Evolutionary conservation across 805 yeast species (phyloP).

Genomic region (Sungouiella blattae): DNA sequence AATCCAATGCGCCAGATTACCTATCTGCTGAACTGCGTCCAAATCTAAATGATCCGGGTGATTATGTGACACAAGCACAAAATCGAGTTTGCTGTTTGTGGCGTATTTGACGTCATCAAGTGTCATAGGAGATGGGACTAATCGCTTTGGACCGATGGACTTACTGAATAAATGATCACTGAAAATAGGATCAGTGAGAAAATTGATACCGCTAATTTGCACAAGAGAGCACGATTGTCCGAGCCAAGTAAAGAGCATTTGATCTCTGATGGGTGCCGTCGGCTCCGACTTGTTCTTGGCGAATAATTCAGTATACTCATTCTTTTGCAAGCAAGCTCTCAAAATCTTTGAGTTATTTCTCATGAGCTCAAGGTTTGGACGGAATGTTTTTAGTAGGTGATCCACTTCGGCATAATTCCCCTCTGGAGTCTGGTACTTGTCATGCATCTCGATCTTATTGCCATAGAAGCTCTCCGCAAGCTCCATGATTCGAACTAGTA

Average conservation of each 20-base stretch:
- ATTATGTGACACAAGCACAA: conserved; percentile 82
- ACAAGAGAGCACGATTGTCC: conserved; percentile 87
- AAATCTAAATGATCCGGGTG: conserved; percentile 93
- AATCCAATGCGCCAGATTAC: conserved; percentile 70
- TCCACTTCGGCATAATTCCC: conserved; percentile 43
- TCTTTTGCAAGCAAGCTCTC: conserved; percentile 21
- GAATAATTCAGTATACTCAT: conserved; percentile 2
- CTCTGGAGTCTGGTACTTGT: conserved; percentile 27
- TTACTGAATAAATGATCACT: conserved; percentile 59
- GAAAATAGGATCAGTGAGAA: conserved; percentile 85
- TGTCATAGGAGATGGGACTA: conserved; percentile 71
- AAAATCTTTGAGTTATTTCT: conserved; percentile 31
- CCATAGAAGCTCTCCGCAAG: conserved; percentile 55
- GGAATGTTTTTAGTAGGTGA: conserved; percentile 53
- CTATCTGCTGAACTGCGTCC: conserved; percentile 47
- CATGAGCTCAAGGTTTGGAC: conserved; percentile 52
- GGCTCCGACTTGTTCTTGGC: background rate
- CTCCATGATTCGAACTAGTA: conserved; percentile 68
- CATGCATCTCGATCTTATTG: conserved; percentile 32
- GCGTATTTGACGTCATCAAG: conserved; percentile 50
- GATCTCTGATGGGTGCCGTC: conserved; percentile 31
- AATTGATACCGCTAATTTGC: conserved; percentile 66
- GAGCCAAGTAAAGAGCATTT: conserved; percentile 79
- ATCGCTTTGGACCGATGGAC: conserved; percentile 75
- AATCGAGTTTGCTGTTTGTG: conserved; percentile 56